These are phyloP conservation scores for Calonectria fujianensis DNA, from an alignment of 2,329 filamentous ascomycete genomes.

Conservation along the genomic window DNA sequence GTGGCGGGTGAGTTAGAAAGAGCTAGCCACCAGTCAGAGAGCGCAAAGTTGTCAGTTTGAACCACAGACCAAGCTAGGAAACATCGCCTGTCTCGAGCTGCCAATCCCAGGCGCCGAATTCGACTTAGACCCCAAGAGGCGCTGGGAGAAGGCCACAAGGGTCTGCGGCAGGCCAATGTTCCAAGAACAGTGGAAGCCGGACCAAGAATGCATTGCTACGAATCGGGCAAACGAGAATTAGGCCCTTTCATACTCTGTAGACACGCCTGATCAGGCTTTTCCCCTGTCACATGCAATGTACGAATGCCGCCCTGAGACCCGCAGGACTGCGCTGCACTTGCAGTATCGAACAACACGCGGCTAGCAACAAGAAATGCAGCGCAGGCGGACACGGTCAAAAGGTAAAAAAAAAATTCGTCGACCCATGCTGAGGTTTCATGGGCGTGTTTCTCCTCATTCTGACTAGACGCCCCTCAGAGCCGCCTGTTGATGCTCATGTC, in stretches of 20 bases:
- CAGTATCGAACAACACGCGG: slow-evolving; percentile 20
- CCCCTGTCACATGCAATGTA: slow-evolving; percentile 26
- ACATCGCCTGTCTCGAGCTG: neutral
- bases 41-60: neutral
- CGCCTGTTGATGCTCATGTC: slow-evolving; percentile 38
- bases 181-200: neutral
- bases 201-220: slow-evolving; percentile 1
- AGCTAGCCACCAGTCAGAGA: neutral
- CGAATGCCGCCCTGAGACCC: slow-evolving; percentile 30
- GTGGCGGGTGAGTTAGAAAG: slow-evolving; percentile 1
- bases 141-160: neutral
- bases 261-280: slow-evolving; percentile 16
- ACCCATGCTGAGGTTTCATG: slow-evolving; percentile 16
- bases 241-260: neutral
- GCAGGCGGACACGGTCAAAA: slow-evolving; percentile 14
- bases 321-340: slow-evolving; percentile 21
- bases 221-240: slow-evolving; percentile 13
- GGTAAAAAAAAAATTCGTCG: slow-evolving; percentile 18
- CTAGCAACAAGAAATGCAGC: slow-evolving; percentile 12
- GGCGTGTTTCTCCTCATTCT: slow-evolving; percentile 36
- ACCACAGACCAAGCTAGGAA: neutral
- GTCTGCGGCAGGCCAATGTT: neutral
- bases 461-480: slow-evolving; percentile 34
- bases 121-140: neutral
- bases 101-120: neutral